A percentile compares a stretch with the other conserved stretches of the same genome.
Conservation (phyloP, 139 green algal genomes). For the Ostreobium quekettii region DNA sequence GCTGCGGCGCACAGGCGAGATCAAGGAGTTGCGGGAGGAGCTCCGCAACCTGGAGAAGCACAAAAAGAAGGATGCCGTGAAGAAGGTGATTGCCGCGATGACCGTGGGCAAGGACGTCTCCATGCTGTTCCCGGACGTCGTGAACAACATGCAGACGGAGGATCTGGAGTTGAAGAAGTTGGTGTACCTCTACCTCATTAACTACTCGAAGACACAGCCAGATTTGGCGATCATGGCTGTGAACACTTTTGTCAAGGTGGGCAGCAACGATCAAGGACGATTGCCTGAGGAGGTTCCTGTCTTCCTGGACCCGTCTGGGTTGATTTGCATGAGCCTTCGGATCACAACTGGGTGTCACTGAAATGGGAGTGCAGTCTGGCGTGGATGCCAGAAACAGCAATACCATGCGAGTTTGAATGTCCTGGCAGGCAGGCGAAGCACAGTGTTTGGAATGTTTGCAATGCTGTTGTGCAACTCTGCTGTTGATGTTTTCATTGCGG, state of each 20-base stretch:
- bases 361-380: too few species aligned
- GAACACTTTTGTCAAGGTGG: conserved; percentile 99
- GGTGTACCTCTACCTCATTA: conserved; percentile 99
- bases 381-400: too few species aligned
- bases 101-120: conserved; percentile 98
- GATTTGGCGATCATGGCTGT: conserved; percentile 98
- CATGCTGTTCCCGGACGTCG: conserved; percentile 89
- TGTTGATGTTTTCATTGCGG: too few species aligned
- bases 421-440: too few species aligned
- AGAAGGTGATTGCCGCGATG: conserved; percentile 96
- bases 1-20: conserved; percentile 70
- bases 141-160: conserved; percentile 96
- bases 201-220: conserved; percentile 97
- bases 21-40: conserved; percentile 93
- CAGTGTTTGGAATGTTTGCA: too few species aligned
- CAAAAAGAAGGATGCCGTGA: conserved; percentile 94
- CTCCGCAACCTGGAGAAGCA: conserved; percentile 71
- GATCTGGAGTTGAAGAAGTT: conserved; percentile 88
- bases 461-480: too few species aligned
- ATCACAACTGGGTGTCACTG: too few species aligned
- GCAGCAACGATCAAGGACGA: too few species aligned
- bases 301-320: too few species aligned
- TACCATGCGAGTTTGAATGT: too few species aligned
- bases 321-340: too few species aligned
- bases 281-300: too few species aligned